Percentiles rank a stretch among this genome's conserved stretches.
Evolutionary conservation across 306 rosid genomes (phyloP).

Genomic region (Carpinus fangiana): DNA sequence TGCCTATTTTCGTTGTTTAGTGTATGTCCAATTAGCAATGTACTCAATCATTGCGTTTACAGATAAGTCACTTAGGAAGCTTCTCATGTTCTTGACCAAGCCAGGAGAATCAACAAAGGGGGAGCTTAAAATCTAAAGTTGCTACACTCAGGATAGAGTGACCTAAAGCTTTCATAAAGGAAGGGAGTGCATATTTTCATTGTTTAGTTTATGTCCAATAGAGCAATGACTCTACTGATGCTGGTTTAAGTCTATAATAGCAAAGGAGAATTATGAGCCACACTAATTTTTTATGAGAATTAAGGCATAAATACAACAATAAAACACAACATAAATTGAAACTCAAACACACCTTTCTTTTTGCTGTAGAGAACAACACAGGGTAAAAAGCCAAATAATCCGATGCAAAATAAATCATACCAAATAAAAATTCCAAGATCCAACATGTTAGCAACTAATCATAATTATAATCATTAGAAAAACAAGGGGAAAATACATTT

Average conservation of each 20-base stretch:
- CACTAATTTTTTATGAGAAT: not conserved
- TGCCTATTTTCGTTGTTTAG: not conserved
- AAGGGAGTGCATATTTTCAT: not conserved
- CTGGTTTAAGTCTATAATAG: not conserved
- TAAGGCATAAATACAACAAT: too few species aligned
- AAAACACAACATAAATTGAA: too few species aligned
- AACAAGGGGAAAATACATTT: too few species aligned
- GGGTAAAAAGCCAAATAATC: too few species aligned
- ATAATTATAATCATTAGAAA: too few species aligned
- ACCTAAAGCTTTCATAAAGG: not conserved
- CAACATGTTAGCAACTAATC: too few species aligned
- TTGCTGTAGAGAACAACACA: too few species aligned
- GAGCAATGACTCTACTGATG: not conserved
- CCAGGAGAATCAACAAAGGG: not conserved
- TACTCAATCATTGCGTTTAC: not conserved
- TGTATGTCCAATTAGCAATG: not conserved
- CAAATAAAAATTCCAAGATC: too few species aligned
- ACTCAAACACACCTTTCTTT: too few species aligned
- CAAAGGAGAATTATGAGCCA: not conserved
- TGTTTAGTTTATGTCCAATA: not conserved
- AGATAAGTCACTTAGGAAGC: not conserved
- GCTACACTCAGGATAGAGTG: not conserved
- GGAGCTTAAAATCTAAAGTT: not conserved
- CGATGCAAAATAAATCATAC: too few species aligned
- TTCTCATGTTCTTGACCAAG: not conserved